Conservation (phyloP, 2,329 filamentous ascomycete species). For the Cytospora schulzeri region DNA sequence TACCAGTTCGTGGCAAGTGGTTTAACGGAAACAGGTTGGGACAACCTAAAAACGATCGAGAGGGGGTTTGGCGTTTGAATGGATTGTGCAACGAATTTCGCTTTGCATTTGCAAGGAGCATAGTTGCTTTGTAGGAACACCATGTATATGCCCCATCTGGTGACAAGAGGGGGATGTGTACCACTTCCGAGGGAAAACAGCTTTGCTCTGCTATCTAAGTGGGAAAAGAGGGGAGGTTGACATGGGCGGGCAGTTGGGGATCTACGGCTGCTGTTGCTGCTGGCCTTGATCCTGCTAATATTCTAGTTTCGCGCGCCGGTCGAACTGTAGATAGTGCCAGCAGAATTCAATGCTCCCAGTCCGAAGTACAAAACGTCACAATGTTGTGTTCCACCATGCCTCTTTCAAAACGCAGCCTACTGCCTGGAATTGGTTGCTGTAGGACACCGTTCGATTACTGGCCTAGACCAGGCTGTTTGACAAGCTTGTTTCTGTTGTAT, state of each 20-base stretch:
- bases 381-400: not conserved
- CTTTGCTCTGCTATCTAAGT: not conserved
- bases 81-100: not conserved
- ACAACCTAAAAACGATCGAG: not conserved
- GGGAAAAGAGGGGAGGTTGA: not conserved
- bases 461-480: too few species aligned
- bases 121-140: not conserved
- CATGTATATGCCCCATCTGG: not conserved
- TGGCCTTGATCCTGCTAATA: not conserved
- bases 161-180: not conserved
- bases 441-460: too few species aligned
- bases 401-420: too few species aligned
- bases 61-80: not conserved
- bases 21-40: not conserved
- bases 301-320: not conserved
- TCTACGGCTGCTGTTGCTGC: not conserved
- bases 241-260: not conserved
- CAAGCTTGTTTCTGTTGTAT: too few species aligned
- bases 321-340: not conserved
- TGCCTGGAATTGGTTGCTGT: too few species aligned
- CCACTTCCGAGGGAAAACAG: not conserved
- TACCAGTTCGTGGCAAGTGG: slow-evolving; percentile 9
- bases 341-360: not conserved
- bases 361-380: not conserved
- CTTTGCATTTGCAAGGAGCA: slow-evolving; percentile 1